These are phyloP conservation scores for Fusarium citri DNA, from an alignment of 2,329 filamentous ascomycete genomes.

Conservation along the genomic window DNA sequence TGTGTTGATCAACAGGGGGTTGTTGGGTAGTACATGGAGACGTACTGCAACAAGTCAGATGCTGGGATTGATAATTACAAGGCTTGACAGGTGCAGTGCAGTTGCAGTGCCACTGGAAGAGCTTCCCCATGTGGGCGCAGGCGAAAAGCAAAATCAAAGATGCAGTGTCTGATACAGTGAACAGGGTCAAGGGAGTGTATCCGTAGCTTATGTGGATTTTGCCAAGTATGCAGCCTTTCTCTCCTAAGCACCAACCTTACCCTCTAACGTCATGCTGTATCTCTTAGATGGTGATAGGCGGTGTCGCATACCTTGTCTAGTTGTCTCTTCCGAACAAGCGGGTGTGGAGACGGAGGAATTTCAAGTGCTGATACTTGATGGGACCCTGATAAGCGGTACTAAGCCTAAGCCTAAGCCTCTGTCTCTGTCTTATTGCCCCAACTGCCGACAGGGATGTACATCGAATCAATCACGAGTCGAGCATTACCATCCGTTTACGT, in stretches of 20 bases:
- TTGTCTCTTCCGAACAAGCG: slow-evolving; percentile 14
- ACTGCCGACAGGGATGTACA: slow-evolving; percentile 36
- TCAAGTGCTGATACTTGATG: slow-evolving; percentile 5
- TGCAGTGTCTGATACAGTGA: neutral
- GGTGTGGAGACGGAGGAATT: slow-evolving; percentile 30
- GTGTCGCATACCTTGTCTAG: slow-evolving; percentile 27
- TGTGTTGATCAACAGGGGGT: slow-evolving; percentile 30
- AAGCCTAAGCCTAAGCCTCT: neutral
- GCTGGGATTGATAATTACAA: slow-evolving; percentile 20
- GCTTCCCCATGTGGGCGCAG: neutral
- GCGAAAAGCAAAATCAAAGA: neutral
- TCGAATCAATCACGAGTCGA: neutral
- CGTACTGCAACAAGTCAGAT: slow-evolving; percentile 16
- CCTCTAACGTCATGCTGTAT: neutral
- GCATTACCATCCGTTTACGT: slow-evolving; percentile 26
- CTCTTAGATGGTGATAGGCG: slow-evolving; percentile 35
- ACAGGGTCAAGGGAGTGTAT: slow-evolving; percentile 8
- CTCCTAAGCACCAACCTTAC: slow-evolving; percentile 4
- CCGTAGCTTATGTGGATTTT: neutral
- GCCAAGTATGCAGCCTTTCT: slow-evolving; percentile 13
- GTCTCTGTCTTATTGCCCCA: slow-evolving; percentile 8
- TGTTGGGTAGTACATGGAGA: slow-evolving; percentile 16
- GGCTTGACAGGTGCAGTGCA: neutral
- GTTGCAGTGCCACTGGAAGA: neutral
- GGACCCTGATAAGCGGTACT: slow-evolving; percentile 25